Percentiles rank a stretch among this genome's conserved stretches.
These are phyloP conservation scores for Picea abies DNA, from an alignment of 83 land plant genomes.

Conservation along the genomic window DNA sequence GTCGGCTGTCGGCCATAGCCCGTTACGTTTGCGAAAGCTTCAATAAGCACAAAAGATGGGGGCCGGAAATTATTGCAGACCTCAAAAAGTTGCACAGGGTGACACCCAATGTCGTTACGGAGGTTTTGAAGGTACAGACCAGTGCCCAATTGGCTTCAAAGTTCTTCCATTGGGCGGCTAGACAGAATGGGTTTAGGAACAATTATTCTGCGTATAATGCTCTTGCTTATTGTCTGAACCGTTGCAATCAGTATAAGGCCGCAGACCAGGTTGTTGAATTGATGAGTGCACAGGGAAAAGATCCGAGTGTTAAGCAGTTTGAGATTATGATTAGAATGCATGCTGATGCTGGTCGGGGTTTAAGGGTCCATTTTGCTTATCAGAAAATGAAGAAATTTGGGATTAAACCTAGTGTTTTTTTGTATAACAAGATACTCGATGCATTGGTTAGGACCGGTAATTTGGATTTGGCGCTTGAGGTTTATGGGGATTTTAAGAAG, in stretches of 20 bases:
- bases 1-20: constrained; percentile 64
- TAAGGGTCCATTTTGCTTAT: constrained; percentile 48
- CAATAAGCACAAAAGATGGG: constrained; percentile 51
- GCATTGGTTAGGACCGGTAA: constrained; percentile 46
- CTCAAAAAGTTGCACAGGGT: constrained; percentile 59
- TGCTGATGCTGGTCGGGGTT: constrained; percentile 47
- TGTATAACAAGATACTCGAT: constrained; percentile 67
- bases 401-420: constrained; percentile 39
- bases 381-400: constrained; percentile 66
- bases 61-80: constrained; percentile 50
- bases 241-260: too few species aligned
- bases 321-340: constrained; percentile 69
- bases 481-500: constrained; percentile 53
- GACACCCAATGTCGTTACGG: constrained; percentile 49
- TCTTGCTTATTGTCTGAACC: too few species aligned
- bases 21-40: constrained; percentile 60
- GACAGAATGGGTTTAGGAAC: too few species aligned
- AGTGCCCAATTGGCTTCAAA: too few species aligned
- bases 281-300: constrained; percentile 62
- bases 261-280: constrained; percentile 68
- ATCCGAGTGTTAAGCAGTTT: constrained; percentile 65
- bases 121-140: constrained; percentile 67
- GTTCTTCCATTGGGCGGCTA: too few species aligned
- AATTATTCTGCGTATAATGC: too few species aligned
- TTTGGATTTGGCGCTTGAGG: constrained; percentile 53